These are phyloP conservation scores for Monilinia aucupariae DNA, from an alignment of 2,329 filamentous ascomycete species.

Conservation along the genomic window DNA sequence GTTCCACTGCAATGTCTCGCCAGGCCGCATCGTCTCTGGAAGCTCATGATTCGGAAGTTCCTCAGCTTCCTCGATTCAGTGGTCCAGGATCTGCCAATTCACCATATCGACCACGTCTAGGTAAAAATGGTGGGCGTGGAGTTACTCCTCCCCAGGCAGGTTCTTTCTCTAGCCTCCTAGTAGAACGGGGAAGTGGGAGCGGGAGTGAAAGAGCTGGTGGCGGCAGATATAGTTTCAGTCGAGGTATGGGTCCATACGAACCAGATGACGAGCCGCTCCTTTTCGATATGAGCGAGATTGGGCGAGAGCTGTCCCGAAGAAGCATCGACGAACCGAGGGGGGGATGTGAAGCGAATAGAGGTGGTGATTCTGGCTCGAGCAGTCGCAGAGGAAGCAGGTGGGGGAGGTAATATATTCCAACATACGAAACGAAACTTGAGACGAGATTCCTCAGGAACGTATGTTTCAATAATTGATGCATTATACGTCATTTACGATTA, in stretches of 20 bases:
- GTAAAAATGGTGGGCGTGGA: slow-evolving; percentile 32
- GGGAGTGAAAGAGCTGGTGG: slow-evolving; percentile 36
- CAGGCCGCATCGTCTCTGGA: slow-evolving; percentile 32
- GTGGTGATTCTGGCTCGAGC: slow-evolving; percentile 31
- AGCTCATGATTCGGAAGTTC: slow-evolving; percentile 26
- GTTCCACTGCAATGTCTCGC: slow-evolving; percentile 27
- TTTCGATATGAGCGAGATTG: slow-evolving; percentile 69
- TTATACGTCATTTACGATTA: slow-evolving; percentile 28
- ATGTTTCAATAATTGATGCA: slow-evolving; percentile 27
- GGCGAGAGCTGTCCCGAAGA: slow-evolving; percentile 48
- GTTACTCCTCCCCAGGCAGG: slow-evolving; percentile 33
- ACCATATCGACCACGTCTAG: slow-evolving; percentile 33
- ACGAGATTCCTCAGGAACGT: slow-evolving; percentile 17
- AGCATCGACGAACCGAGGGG: slow-evolving; percentile 49
- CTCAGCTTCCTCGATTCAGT: slow-evolving; percentile 28
- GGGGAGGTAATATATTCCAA: slow-evolving; percentile 26
- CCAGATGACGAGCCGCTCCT: slow-evolving; percentile 64
- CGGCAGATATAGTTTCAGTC: slow-evolving; percentile 42
- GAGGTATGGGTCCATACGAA: slow-evolving; percentile 43
- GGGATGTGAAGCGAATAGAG: slow-evolving; percentile 24
- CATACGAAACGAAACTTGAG: slow-evolving; percentile 13
- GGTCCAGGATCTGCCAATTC: slow-evolving; percentile 30
- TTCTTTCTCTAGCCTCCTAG: slow-evolving; percentile 35
- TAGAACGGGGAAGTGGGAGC: slow-evolving; percentile 32
- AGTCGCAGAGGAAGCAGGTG: slow-evolving; percentile 32